Percentiles rank a stretch among this genome's conserved stretches.
These are phyloP conservation scores for Exophiala aquamarina DNA, from an alignment of 2,329 filamentous ascomycete genomes.

Conservation along the genomic window DNA sequence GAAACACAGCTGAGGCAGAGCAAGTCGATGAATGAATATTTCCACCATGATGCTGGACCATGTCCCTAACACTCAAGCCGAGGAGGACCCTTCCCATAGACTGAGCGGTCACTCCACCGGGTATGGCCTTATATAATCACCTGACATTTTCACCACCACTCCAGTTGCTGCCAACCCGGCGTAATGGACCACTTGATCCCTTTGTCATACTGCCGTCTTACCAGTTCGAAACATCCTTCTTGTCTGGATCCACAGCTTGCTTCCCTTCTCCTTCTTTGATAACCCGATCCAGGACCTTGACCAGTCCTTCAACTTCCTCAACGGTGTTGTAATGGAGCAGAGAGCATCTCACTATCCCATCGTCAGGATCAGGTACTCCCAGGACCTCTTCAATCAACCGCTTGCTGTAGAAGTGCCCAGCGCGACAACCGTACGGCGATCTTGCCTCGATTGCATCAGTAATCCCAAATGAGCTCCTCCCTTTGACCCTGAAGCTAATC, in stretches of 20 bases:
- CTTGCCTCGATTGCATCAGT: conserved; percentile 61
- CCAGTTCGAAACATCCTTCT: conserved; percentile 24
- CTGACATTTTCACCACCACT: too few species aligned
- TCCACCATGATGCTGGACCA: too few species aligned
- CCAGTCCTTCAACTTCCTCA: conserved; percentile 28
- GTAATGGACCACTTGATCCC: background rate
- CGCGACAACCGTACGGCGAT: conserved; percentile 62
- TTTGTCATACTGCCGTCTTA: conserved; percentile 3
- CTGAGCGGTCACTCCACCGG: too few species aligned
- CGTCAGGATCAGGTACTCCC: conserved; percentile 52
- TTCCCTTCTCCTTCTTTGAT: conserved; percentile 24
- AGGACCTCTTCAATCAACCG: conserved; percentile 61
- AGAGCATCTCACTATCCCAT: conserved; percentile 69
- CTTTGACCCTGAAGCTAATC: conserved; percentile 65
- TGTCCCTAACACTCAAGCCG: too few species aligned
- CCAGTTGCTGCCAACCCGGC: background rate
- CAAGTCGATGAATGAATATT: too few species aligned
- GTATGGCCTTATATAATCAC: too few species aligned
- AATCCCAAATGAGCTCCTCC: conserved; percentile 51
- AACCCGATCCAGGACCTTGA: conserved; percentile 28
- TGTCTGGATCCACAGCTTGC: conserved; percentile 14
- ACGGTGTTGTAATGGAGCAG: conserved; percentile 71
- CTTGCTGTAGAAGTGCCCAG: conserved; percentile 69
- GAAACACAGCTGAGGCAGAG: too few species aligned
- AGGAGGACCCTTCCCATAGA: too few species aligned